Base-by-base conservation (phyloP, 257 asterid species). In the Nicotiana undulata region DNA sequence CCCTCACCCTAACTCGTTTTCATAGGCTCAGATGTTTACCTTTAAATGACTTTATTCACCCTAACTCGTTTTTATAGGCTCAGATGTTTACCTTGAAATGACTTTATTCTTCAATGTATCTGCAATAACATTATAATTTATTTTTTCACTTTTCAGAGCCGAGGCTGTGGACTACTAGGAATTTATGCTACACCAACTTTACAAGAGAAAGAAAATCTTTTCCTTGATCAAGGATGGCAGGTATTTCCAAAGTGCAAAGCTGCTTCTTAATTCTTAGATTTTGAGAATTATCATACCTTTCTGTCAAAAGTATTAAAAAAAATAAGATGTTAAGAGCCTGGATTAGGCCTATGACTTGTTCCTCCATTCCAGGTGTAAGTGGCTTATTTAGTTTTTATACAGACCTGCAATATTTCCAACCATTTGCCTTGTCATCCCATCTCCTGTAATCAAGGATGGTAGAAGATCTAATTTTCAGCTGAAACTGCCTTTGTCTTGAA, bases 171-270 rank as follows among this genome's bases (percentile, higher is more conserved):
- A 46, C 83, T 94, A 70, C 81, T 96, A 84, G 93, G 98, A 84
- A 89, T 94, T 79, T 84, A 91, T 83, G 98, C 86, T 68, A 95
- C 98, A 49, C 98, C 98, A 18, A 96, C 99, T 77, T 88, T 96
- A 84, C 90, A 84, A 61, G 97, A 93, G 5, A 96, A 94, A 91
- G 98, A 94, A 88, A 90, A 86, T 37, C 97, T 96, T 84, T 96
- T 96, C 63, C 97, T 96, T 81, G 95, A 96, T 86, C 94, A 92
- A 80, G 98, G 98, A 70, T 96, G 99, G 98, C 94, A 91, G 98
- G 98, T 96, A 91, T 76, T 80, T 26, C 76, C 63, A 49, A 49
- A 49, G 49, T 46, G 37, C 40, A 72, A 72, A 70, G 13, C 60
- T 72, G 60, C 64, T 79, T 55, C 24, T 15, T 55, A 79, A 46